phyloP scores from a whole-genome alignment of 495 filamentous ascomycete genomes.

The Aspergillus biplanus region DNA sequence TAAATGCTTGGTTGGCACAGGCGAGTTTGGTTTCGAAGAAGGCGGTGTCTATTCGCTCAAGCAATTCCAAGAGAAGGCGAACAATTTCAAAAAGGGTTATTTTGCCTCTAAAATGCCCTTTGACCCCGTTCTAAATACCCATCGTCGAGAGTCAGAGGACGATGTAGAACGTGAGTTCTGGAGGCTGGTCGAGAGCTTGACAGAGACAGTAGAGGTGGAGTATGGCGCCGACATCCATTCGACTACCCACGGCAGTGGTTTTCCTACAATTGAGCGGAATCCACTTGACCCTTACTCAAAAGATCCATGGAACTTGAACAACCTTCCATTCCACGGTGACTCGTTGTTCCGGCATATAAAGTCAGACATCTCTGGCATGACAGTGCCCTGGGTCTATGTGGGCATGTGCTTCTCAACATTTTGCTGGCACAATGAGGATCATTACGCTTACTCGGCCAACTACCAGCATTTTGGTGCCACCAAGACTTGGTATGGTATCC shows the following conservation, averaged over 20 bases:
- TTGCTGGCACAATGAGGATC: slow-evolving; percentile 99
- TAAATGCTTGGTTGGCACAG: slow-evolving; percentile 91
- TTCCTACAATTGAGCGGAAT: slow-evolving; percentile 92
- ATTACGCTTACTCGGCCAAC: slow-evolving; percentile 97
- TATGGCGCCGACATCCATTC: slow-evolving; percentile 99
- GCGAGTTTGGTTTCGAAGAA: slow-evolving; percentile 97
- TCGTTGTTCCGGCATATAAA: slow-evolving; percentile 97
- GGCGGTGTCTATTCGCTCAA: slow-evolving; percentile 93
- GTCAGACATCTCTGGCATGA: slow-evolving; percentile 99
- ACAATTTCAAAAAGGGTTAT: slow-evolving; percentile 90
- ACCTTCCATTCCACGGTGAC: slow-evolving; percentile 86
- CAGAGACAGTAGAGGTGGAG: slow-evolving; percentile 96
- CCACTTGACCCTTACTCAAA: slow-evolving; percentile 82
- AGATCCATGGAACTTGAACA: slow-evolving; percentile 96
- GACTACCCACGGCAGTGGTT: slow-evolving; percentile 96
- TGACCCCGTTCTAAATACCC: slow-evolving; percentile 79
- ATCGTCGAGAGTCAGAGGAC: slow-evolving; percentile 84
- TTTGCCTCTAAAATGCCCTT: slow-evolving; percentile 91
- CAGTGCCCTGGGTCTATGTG: slow-evolving; percentile 99
- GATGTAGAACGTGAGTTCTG: slow-evolving; percentile 98
- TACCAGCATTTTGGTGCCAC: slow-evolving; percentile 99
- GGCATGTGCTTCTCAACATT: slow-evolving; percentile 99
- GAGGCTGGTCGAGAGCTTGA: slow-evolving; percentile 87
- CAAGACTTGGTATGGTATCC: slow-evolving; percentile 99
- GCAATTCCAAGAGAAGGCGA: slow-evolving; percentile 96